Base-by-base conservation (phyloP, 805 yeast genomes). In the Cyberlindnera bimundalis region DNA sequence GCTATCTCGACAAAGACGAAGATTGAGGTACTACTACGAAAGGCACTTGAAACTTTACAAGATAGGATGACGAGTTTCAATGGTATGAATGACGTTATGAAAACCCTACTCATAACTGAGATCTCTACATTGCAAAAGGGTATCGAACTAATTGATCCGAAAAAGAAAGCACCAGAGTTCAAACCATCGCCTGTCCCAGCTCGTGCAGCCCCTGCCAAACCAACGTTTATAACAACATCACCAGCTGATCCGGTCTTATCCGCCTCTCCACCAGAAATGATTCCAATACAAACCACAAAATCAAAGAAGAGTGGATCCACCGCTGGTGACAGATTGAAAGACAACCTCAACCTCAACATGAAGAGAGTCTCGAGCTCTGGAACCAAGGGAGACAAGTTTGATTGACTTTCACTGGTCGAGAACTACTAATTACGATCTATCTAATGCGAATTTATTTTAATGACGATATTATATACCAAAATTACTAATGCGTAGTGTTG, bases 21-120 rank as follows among this genome's bases (percentile, higher is more conserved):
- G 21, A 45, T 47, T 15, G 40, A 37, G 13, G 21, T 31, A 0
- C 29, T 39, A 5, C 35, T 50, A 12, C 3, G n/a, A 3, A 36
- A 33, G 6, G 35, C 51, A 1, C 21, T 41, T 9, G 37, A 36
- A n/a, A n/a, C 47, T 1, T 28, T 53, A 15, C 14, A 34, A 2
- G 43, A 39, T 21, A 39, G 57, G 16, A 16, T 38, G 30, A 28
- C 37, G 3, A 36, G 42, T 0, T 16, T 52, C 18, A 43, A 32
- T 7, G 39, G 39, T 6, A 39, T 42, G 33, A 46, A 43, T 24
- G 48, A 42, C 13, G 29, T 45, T 4, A 28, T 53, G 37, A 33
- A 39, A 14, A 40, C 49, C 4, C 24, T 53, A 3, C 43, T 55
- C 14, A 18, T 19, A 1, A 47, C 50, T 3, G 60, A 56, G 35